These are phyloP conservation scores for Physaria fendleri DNA, from an alignment of 345 rosid species.

Conservation along the genomic window DNA sequence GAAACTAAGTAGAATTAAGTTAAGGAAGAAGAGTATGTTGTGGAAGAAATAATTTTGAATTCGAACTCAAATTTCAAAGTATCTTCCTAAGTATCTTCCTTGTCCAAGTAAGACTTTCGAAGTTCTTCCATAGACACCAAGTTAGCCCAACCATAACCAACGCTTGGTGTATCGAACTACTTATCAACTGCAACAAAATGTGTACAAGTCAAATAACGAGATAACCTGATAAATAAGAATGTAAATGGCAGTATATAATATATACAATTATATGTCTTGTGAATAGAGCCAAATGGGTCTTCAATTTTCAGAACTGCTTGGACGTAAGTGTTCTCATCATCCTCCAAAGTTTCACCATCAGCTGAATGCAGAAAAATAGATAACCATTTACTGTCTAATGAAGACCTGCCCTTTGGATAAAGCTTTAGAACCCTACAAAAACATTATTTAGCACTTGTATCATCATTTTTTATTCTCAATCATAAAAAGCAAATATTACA, in stretches of 20 bases:
- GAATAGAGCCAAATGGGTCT: background rate
- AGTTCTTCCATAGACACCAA: background rate
- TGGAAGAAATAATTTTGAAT: background rate
- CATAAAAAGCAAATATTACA: too few relatives aligned
- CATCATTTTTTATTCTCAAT: too few relatives aligned
- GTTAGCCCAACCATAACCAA: background rate
- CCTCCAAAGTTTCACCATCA: background rate
- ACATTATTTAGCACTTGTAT: too few relatives aligned
- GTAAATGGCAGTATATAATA: background rate
- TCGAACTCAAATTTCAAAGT: background rate
- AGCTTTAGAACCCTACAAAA: too few relatives aligned
- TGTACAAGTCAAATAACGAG: background rate
- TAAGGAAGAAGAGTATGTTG: background rate
- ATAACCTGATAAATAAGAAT: background rate
- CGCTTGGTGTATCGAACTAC: background rate
- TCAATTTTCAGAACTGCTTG: background rate
- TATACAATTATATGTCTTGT: background rate
- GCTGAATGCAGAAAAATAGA: background rate
- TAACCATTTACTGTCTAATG: background rate
- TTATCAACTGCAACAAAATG: background rate
- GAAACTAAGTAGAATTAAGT: too few relatives aligned
- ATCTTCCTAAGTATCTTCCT: background rate
- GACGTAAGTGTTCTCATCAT: background rate
- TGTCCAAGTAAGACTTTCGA: background rate
- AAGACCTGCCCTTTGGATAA: too few relatives aligned